Conservation (phyloP, 2,329 filamentous ascomycete genomes). For the Aspergillus glaucus region DNA sequence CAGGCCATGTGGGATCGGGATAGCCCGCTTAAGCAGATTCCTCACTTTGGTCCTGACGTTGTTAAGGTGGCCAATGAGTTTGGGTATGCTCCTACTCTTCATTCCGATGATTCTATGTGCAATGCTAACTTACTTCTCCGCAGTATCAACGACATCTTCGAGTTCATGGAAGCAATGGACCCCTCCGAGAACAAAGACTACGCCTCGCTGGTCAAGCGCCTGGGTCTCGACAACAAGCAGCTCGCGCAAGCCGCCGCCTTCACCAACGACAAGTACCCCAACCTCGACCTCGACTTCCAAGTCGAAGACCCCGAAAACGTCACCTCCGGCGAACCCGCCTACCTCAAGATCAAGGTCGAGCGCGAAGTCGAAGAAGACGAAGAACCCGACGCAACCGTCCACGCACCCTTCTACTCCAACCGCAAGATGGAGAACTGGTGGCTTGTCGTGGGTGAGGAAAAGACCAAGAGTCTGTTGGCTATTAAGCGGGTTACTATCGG, state of each 20-base stretch:
- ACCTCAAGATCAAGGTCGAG: conserved; percentile 76
- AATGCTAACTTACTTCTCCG: conserved; percentile 11
- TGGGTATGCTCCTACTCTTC: conserved; percentile 49
- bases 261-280: conserved; percentile 94
- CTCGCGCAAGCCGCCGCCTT: conserved; percentile 86
- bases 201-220: conserved; percentile 64
- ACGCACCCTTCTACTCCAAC: conserved; percentile 87
- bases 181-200: conserved; percentile 86
- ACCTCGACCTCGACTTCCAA: conserved; percentile 84
- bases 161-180: conserved; percentile 99
- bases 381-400: conserved; percentile 74
- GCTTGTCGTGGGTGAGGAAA: conserved; percentile 91
- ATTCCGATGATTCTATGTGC: conserved; percentile 15
- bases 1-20: conserved; percentile 99
- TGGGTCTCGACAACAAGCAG: conserved; percentile 74
- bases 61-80: conserved; percentile 76
- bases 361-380: conserved; percentile 71
- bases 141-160: conserved; percentile 86
- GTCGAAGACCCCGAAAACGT: conserved; percentile 75
- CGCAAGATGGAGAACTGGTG: conserved; percentile 98
- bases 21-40: conserved; percentile 93
- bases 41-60: conserved; percentile 79
- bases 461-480: conserved; percentile 75
- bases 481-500: conserved; percentile 93
- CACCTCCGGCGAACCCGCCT: conserved; percentile 70